Evolutionary conservation across 257 asterid genomes (phyloP), one percentile per base, ranked within the genome.

Genomic region (Lycium ferocissimum): DNA sequence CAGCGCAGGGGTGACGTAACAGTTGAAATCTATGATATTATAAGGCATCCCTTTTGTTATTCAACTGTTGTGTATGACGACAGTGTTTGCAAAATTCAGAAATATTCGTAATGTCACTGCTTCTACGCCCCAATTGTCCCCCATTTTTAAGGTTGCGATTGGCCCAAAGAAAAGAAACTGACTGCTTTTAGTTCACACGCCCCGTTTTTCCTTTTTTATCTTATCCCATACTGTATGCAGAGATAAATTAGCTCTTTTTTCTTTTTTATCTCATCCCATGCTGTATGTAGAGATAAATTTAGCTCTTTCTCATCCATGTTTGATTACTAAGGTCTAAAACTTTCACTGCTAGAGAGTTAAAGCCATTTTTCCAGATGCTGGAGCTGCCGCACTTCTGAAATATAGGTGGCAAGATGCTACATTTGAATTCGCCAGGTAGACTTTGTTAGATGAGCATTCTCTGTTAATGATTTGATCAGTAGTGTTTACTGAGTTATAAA

Each of bases 321-420:
- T 86, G 83, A 70, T 80, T 67, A 35, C 84, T 90, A 86, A 91
- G 83, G 85, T 57, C 79, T 79, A 57, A 61, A 86, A 79, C 66
- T 83, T 85, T 88, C 88, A 53, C 83, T 86, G 85, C 70, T 89
- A 96, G 99, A 93, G 88, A 91, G 95, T 96, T 84, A 96, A 91
- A 89, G 99, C 99, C 81, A 65, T 96, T 87, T 96, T 92, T 90
- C 99, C 99, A 2, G 99, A 96, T 91, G 99, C 99, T 90, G 99
- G 99, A 83, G 98, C 99, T 78, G 93, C 99, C 83, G 99, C 99
- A 38, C 92, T 96, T 66, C 90, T 96, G 72, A 96, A 93, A 83
- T 91, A 94, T 89, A 92, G 84, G 82, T 96, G 99, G 99, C 93
- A 93, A 87, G 99, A 96, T 91, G 97, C 98, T 82, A 88, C 92